Base-by-base conservation (phyloP, 2,329 filamentous ascomycete species). In the Phymatotrichopsis omnivora region DNA sequence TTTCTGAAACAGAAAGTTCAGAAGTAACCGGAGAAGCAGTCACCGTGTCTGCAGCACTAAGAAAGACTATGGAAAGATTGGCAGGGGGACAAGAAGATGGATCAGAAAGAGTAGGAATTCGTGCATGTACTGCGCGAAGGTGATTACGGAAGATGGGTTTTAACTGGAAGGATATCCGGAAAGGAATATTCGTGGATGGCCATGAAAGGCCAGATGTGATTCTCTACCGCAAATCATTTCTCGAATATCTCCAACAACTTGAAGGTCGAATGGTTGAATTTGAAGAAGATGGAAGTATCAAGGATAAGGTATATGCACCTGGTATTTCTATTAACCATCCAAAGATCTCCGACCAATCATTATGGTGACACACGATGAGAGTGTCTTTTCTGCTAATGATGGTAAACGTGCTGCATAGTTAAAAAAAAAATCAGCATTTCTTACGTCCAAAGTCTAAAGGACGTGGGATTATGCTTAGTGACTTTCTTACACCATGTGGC, bases 171-270 rank as follows among this genome's bases (percentile, higher is more conserved):
- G 29, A 36, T 7, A 19, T 42, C 5, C 3, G 12, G 7, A 46
- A 46, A 23, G 16, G 31, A 31, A 25, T 50, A 12, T 50, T 36
- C 24, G 42, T 40, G 10, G 47, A 50, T 50, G 36, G 36, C 3
- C 45, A 49, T 33, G 39, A 48, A 11, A 12, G 36, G 10, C 0
- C 7, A 2, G 45, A 51, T 23, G 36, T 51, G 11, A 4, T 45
- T 12, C 1, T 27, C 4, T 51, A 49, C 31, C 4, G 31, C 0
- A 33, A 45, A 17, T 2, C 33, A 1, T 51, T 51, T 31, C 7
- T 45, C 20, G 16, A 19, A n/a, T 14, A 1, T 8, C n/a, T 38
- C 5, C 10, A 38, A 4, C 10, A 38, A 2, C 19, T 47, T 5
- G 4, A 30, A n/a, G 34, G 16, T 5, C 10, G 25, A 4, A 32